A percentile compares a stretch with the other conserved stretches of the same genome.
Evolutionary conservation across 179 eudicot species (phyloP).

Genomic region (Carnegiea gigantea): DNA sequence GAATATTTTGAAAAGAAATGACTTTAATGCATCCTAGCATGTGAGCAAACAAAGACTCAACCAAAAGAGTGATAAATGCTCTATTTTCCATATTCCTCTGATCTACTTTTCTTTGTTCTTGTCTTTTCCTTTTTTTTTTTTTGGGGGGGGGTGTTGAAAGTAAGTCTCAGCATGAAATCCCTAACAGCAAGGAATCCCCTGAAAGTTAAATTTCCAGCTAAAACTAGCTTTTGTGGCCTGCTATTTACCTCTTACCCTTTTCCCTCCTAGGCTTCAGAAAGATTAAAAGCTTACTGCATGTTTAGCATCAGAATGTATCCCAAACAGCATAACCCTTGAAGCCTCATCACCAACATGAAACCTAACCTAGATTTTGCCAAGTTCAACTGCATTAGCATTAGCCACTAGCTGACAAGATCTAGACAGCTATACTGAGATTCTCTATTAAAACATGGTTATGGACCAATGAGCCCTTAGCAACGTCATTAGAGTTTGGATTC

Average conservation of each 20-base stretch:
- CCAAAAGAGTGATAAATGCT: background rate
- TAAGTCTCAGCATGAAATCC: no score
- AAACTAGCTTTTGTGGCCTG: no score
- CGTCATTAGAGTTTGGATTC: background rate
- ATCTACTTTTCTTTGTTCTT: background rate
- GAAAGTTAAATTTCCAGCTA: no score
- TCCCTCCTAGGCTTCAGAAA: no score
- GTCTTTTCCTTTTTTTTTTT: no score
- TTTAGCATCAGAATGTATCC: background rate
- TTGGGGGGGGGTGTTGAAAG: no score
- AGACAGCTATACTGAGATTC: background rate
- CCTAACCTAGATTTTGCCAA: background rate
- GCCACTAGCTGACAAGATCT: background rate
- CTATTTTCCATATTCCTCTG: background rate
- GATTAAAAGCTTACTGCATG: background rate
- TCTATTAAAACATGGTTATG: background rate
- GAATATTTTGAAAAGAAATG: background rate
- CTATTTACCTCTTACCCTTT: no score
- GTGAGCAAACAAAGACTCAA: background rate
- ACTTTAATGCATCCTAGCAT: background rate
- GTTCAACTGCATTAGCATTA: background rate
- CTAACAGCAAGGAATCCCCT: no score
- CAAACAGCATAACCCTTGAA: background rate
- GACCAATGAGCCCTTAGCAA: background rate
- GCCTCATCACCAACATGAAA: background rate